Conservation (phyloP, 1,284 basidiomycete species). For the Ganoderma lingzhi region DNA sequence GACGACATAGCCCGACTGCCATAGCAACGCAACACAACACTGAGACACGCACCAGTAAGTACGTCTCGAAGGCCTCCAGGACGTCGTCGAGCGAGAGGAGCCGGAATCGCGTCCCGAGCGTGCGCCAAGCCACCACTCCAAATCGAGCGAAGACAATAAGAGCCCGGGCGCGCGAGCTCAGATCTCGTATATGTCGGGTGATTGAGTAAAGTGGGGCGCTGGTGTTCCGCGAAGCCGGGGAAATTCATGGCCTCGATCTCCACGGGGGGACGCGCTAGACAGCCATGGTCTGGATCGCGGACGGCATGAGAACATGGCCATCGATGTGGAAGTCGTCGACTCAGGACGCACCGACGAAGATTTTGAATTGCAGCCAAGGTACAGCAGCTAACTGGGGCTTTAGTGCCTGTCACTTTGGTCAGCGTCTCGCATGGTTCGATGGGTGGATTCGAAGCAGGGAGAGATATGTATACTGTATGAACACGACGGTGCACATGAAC, state of each 20-base stretch:
- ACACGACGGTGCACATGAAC: background rate
- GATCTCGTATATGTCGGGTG: conserved; percentile 16
- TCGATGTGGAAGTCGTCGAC: background rate
- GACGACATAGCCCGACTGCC: conserved; percentile 1
- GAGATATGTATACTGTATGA: background rate
- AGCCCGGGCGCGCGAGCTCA: conserved; percentile 18
- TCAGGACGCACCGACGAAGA: background rate
- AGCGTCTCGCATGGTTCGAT: conserved; percentile 1
- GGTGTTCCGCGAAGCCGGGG: conserved; percentile 13
- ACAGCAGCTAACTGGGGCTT: conserved; percentile 17
- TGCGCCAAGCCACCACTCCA: conserved; percentile 19
- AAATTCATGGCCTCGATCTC: conserved; percentile 11
- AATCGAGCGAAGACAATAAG: conserved; percentile 36
- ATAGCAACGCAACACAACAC: conserved; percentile 21
- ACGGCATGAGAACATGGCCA: background rate
- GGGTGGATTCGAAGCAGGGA: conserved; percentile 8
- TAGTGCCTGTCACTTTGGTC: conserved; percentile 5
- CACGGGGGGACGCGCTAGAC: background rate
- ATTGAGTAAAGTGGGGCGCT: conserved; percentile 15
- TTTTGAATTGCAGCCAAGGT: background rate
- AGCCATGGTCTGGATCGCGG: conserved; percentile 1
- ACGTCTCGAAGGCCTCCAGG: background rate
- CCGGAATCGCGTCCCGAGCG: conserved; percentile 22
- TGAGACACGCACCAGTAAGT: background rate
- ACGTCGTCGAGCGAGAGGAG: background rate